phyloP scores from a whole-genome alignment of 116 monocot genomes.

The Posidonia oceanica region DNA sequence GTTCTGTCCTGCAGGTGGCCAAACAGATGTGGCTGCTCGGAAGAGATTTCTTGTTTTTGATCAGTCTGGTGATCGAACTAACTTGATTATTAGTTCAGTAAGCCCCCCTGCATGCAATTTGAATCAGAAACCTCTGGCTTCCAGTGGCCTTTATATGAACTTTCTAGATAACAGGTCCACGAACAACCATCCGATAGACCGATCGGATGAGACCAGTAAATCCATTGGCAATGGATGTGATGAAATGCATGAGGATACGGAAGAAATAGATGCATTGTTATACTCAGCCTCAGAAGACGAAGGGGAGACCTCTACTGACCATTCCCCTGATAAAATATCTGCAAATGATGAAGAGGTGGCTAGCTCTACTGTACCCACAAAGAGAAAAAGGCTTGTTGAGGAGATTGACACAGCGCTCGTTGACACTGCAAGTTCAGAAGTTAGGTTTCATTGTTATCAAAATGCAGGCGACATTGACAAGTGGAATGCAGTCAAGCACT shows the following conservation, averaged over 20 bases:
- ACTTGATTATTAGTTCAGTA: constrained; percentile 14
- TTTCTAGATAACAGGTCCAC: background rate
- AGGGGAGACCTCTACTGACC: constrained; percentile 32
- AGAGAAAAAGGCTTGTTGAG: constrained; percentile 26
- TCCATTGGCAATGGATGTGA: constrained; percentile 13
- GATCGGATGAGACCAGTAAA: background rate
- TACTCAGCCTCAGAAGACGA: constrained; percentile 45
- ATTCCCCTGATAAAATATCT: background rate
- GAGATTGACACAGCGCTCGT: constrained; percentile 22
- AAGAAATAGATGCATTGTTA: constrained; percentile 75
- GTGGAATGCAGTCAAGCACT: constrained; percentile 17
- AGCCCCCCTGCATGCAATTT: constrained; percentile 3
- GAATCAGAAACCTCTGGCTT: constrained; percentile 3
- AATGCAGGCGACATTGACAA: constrained; percentile 10
- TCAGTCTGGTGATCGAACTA: constrained; percentile 23
- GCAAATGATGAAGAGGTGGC: constrained; percentile 15
- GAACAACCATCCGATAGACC: background rate
- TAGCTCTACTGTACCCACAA: constrained; percentile 21
- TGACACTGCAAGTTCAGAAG: constrained; percentile 62
- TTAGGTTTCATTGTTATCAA: background rate
- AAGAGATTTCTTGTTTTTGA: constrained; percentile 27
- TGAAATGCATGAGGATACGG: constrained; percentile 38
- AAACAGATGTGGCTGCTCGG: background rate
- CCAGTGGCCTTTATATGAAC: too few relatives aligned
- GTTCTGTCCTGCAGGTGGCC: too few relatives aligned